phyloP scores from a whole-genome alignment of 768 basidiomycete genomes.

The Lanmaoa rubissima region DNA sequence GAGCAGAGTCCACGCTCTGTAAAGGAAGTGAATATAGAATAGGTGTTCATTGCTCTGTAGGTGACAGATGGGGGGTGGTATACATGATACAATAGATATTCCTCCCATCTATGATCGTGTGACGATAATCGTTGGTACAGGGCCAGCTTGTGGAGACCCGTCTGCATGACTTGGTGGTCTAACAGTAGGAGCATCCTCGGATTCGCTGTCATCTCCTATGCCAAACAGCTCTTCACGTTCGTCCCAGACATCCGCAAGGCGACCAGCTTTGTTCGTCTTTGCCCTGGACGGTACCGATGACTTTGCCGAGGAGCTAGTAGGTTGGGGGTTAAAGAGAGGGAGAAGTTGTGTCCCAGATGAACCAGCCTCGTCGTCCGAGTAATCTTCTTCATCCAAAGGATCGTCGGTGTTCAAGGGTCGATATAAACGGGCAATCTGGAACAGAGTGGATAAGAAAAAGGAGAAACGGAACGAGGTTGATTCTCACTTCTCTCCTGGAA shows the following conservation, averaged over 20 bases:
- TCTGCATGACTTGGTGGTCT: conserved; percentile 3
- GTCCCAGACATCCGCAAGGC: conserved; percentile 70
- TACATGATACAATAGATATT: conserved; percentile 29
- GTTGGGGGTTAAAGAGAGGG: conserved; percentile 41
- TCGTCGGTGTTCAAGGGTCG: conserved; percentile 59
- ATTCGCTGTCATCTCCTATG: conserved; percentile 62
- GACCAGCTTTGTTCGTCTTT: conserved; percentile 31
- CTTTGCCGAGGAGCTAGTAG: conserved; percentile 17
- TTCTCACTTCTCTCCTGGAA: conserved; percentile 67
- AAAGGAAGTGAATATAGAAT: conserved; percentile 9
- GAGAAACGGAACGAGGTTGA: neutral
- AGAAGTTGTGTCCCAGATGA: conserved; percentile 53
- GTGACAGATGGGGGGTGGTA: conserved; percentile 20
- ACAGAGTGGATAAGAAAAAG: neutral
- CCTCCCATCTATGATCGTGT: conserved; percentile 22
- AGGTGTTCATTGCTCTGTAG: conserved; percentile 8
- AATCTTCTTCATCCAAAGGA: conserved; percentile 52
- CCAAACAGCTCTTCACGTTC: conserved; percentile 75
- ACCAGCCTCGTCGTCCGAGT: conserved; percentile 42
- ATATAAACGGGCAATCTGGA: conserved; percentile 75
- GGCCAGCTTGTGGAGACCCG: conserved; percentile 6
- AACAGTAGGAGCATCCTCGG: conserved; percentile 38
- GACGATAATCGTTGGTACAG: conserved; percentile 29
- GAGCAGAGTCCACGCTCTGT: neutral
- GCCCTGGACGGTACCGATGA: conserved; percentile 26